Evolutionary conservation across 163 green algal species (phyloP).

Genomic region (Chloromonas sp.): DNA sequence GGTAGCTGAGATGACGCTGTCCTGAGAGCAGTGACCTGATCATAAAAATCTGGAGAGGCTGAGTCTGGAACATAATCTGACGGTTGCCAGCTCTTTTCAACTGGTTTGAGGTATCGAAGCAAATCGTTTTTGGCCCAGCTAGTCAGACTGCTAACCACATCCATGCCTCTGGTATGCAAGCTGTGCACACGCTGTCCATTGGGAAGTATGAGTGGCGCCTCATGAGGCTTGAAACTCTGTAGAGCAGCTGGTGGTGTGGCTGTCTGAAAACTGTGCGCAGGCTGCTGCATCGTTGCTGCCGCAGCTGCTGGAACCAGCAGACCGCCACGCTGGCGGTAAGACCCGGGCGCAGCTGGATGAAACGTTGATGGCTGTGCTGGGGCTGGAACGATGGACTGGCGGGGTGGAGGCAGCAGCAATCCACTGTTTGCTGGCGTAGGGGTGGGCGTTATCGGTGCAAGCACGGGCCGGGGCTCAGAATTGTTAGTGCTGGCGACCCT

Average conservation of each 20-base stretch:
- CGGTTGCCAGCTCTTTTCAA: slow-evolving; percentile 88
- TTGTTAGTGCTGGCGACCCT: no score
- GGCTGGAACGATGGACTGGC: no score
- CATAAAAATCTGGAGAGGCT: slow-evolving; percentile 75
- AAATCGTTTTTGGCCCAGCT: slow-evolving; percentile 57
- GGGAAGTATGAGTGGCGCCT: neutral
- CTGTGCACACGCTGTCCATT: slow-evolving; percentile 44
- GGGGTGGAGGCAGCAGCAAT: no score
- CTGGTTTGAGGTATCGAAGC: slow-evolving; percentile 50
- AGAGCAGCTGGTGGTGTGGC: no score
- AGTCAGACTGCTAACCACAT: slow-evolving; percentile 63
- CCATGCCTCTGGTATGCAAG: slow-evolving; percentile 52
- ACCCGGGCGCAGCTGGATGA: no score
- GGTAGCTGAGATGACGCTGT: slow-evolving; percentile 66
- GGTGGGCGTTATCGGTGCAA: no score
- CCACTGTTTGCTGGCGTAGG: no score
- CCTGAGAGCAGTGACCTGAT: slow-evolving; percentile 73
- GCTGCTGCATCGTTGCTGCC: neutral
- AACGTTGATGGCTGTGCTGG: no score
- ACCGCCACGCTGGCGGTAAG: no score
- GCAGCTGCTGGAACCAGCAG: neutral
- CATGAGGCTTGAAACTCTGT: neutral
- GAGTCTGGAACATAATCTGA: slow-evolving; percentile 87
- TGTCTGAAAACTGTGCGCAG: neutral
- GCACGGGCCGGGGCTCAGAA: no score